phyloP scores from a whole-genome alignment of 2,329 filamentous ascomycete genomes.

The Fusarium sp. region DNA sequence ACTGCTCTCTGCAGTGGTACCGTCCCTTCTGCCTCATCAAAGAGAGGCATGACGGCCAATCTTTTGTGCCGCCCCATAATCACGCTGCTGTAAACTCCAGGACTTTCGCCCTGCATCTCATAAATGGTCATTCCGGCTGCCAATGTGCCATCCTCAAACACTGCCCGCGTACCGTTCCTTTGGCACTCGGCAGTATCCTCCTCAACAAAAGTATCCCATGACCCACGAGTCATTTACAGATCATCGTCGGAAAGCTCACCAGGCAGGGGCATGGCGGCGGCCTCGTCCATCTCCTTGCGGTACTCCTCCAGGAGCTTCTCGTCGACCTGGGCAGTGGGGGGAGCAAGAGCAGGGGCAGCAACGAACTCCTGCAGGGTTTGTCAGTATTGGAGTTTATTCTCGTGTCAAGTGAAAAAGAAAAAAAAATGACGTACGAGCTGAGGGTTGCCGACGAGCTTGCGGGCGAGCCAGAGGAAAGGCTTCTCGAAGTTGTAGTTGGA shows the following conservation, averaged over 20 bases:
- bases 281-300: conserved; percentile 89
- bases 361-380: conserved; percentile 84
- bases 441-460: conserved; percentile 98
- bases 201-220: conserved; percentile 50
- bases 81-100: conserved; percentile 56
- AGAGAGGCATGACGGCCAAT: conserved; percentile 51
- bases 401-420: too few relatives aligned
- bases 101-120: conserved; percentile 54
- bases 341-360: conserved; percentile 93
- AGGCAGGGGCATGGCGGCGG: conserved; percentile 87
- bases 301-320: conserved; percentile 85
- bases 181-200: conserved; percentile 47
- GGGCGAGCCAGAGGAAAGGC: conserved; percentile 99
- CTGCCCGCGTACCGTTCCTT: conserved; percentile 43
- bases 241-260: conserved; percentile 90
- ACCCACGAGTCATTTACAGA: conserved; percentile 63
- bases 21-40: conserved; percentile 51
- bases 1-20: conserved; percentile 52
- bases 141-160: conserved; percentile 51
- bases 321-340: conserved; percentile 93
- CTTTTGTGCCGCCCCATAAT: conserved; percentile 52
- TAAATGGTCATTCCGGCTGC: conserved; percentile 58
- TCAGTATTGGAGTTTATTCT: conserved; percentile 46
- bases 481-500: conserved; percentile 99
- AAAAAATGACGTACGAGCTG: conserved; percentile 39